Percentiles rank a stretch among this genome's conserved stretches.
Conservation (phyloP, 805 yeast species). For the Saccharomycopsis sp. region DNA sequence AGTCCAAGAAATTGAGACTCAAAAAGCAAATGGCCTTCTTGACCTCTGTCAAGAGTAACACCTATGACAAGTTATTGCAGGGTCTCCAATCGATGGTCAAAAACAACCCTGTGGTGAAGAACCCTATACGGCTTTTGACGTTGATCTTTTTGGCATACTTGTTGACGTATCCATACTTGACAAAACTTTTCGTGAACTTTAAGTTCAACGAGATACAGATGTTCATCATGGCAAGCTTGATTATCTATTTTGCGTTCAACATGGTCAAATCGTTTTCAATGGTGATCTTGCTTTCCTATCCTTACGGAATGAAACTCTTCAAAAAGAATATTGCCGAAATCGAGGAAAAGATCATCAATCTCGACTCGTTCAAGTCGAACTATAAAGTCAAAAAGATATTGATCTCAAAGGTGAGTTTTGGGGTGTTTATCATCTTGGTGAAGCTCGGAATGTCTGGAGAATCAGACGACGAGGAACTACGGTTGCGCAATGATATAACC, state of each 20-base stretch:
- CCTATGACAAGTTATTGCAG: constrained; percentile 7
- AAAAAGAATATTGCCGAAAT: constrained; percentile 33
- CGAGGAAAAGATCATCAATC: constrained; percentile 36
- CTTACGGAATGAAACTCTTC: constrained; percentile 37
- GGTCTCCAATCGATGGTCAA: neutral
- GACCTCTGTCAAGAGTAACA: neutral
- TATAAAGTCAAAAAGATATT: constrained; percentile 43
- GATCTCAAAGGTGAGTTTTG: constrained; percentile 57
- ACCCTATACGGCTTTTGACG: constrained; percentile 34
- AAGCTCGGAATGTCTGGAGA: constrained; percentile 59
- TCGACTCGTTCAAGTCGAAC: constrained; percentile 46
- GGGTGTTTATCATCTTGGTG: constrained; percentile 50
- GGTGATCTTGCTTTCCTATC: constrained; percentile 47
- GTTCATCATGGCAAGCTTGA: constrained; percentile 36
- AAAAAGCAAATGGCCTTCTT: neutral
- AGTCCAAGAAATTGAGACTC: neutral
- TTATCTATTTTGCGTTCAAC: constrained; percentile 45
- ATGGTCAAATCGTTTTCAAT: constrained; percentile 47
- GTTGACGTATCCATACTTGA: constrained; percentile 34
- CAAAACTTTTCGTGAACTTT: constrained; percentile 10
- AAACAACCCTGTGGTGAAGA: constrained; percentile 14
- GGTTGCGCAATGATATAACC: constrained; percentile 43
- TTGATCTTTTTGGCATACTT: constrained; percentile 36
- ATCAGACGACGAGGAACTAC: constrained; percentile 60
- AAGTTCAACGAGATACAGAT: constrained; percentile 42